Evolutionary conservation across 202 grass and related monocot genomes (phyloP).

Genomic region (Cymbopogon flexuosus): DNA sequence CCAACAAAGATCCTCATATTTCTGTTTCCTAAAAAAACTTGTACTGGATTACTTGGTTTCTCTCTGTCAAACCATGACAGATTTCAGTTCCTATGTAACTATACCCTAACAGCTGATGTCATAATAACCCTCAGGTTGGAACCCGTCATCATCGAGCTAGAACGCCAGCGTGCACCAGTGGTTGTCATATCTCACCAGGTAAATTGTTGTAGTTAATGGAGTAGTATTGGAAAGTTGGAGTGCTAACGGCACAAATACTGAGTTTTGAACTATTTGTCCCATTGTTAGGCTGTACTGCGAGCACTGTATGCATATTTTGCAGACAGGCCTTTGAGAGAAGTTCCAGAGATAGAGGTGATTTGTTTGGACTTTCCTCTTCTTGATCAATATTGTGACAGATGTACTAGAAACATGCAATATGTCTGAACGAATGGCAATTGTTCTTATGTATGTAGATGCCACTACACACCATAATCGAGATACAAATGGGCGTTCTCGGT

Average conservation of each 20-base stretch:
- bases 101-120: background rate
- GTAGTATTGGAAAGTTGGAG: background rate
- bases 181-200: slow-evolving; percentile 99
- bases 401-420: background rate
- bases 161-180: slow-evolving; percentile 93
- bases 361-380: background rate
- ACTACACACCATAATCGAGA: slow-evolving; percentile 96
- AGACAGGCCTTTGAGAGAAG: slow-evolving; percentile 80
- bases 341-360: slow-evolving; percentile 82
- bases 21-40: background rate
- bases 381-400: background rate
- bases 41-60: slow-evolving; percentile 6
- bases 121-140: slow-evolving; percentile 59
- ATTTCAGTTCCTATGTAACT: background rate
- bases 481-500: slow-evolving; percentile 93
- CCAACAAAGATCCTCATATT: background rate
- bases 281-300: slow-evolving; percentile 75
- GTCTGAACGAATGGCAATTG: background rate
- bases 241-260: background rate
- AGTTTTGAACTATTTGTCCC: slow-evolving; percentile 24
- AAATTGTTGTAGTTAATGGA: slow-evolving; percentile 17
- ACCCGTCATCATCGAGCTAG: slow-evolving; percentile 92
- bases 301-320: slow-evolving; percentile 95
- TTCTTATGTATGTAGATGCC: slow-evolving; percentile 58
- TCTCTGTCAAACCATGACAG: slow-evolving; percentile 10